Conservation (phyloP, 805 yeast genomes). For the Saturnispora gosingensis region DNA sequence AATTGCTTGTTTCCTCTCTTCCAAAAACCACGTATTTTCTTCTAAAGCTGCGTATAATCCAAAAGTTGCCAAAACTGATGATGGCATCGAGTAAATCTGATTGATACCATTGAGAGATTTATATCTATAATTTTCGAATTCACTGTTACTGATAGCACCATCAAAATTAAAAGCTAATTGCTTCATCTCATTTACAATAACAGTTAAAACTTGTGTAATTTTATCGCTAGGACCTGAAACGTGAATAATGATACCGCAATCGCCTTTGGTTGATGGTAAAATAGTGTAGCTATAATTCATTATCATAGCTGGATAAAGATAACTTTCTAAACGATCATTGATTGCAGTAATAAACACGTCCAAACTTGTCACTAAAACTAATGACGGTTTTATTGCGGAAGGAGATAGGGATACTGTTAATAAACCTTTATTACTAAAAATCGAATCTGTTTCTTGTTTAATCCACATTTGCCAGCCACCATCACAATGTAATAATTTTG, state of each 20-base stretch:
- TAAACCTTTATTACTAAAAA: constrained; percentile 27
- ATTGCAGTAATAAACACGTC: constrained; percentile 47
- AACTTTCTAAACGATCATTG: constrained; percentile 30
- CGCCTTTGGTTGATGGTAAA: constrained; percentile 45
- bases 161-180: constrained; percentile 13
- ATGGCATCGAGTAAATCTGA: constrained; percentile 32
- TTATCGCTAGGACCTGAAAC: constrained; percentile 44
- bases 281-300: constrained; percentile 51
- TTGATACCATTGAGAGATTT: constrained; percentile 39
- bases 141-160: constrained; percentile 21
- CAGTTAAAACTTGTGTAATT: constrained; percentile 26
- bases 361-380: constrained; percentile 34
- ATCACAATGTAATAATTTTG: constrained; percentile 30
- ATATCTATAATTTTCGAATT: constrained; percentile 40
- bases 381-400: constrained; percentile 24
- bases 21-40: constrained; percentile 43
- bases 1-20: constrained; percentile 46
- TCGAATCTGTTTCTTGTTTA: constrained; percentile 28
- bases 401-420: constrained; percentile 40
- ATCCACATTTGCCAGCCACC: constrained; percentile 43
- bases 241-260: constrained; percentile 42
- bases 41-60: constrained; percentile 48
- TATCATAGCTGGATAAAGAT: constrained; percentile 45
- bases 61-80: constrained; percentile 40
- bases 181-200: constrained; percentile 28